Evolutionary conservation across 179 eudicot genomes (phyloP), one percentile per base, ranked within the genome.

Genomic region (Heliamphora pulchella): DNA sequence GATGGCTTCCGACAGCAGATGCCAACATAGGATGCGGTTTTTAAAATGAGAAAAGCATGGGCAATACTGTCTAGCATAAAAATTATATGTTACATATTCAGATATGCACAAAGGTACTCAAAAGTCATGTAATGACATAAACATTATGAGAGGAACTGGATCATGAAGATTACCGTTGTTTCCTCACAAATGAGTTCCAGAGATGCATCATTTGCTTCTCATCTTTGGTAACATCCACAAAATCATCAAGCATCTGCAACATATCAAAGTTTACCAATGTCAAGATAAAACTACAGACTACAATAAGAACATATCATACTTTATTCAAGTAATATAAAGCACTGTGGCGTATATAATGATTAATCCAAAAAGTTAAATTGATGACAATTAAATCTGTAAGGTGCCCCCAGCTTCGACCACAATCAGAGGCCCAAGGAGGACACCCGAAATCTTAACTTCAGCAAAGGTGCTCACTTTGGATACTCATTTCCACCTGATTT

Each of bases 191-290:
- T 14, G 99, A 96, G 84, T 96, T 96, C 99, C 99, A 96, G 20
- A 96, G 93, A 92, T 96, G 98, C 99, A 96, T 96, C 83, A 96
- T 85, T 80, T 90, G 92, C 84, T 96, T 96, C 87, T 96, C 99
- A 66, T 94, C 94, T 85, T 88, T 90, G 74, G 96, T 88, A 51
- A 96, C 99, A 84, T 96, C 99, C 78, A 96, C 92, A 89, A 96
- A 96, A 88, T 94, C 99, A 81, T 96, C 99, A 77, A 96, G 92
- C 96, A 93, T 89, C 98, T 95, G 90, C 87, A 82, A 81, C 51
- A 81, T 68, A 83, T 76, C 70, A 65, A 39, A 17, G 15, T 8
- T 53, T 48, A 62, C 62, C 64, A 48, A 15, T 6, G 18, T 67
- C 1, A 14, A 31, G 31, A 31, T 31, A 31, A 31, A 31, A 31